Evolutionary conservation across 2,329 filamentous ascomycete genomes (phyloP).

Genomic region (Xylariales sp.): DNA sequence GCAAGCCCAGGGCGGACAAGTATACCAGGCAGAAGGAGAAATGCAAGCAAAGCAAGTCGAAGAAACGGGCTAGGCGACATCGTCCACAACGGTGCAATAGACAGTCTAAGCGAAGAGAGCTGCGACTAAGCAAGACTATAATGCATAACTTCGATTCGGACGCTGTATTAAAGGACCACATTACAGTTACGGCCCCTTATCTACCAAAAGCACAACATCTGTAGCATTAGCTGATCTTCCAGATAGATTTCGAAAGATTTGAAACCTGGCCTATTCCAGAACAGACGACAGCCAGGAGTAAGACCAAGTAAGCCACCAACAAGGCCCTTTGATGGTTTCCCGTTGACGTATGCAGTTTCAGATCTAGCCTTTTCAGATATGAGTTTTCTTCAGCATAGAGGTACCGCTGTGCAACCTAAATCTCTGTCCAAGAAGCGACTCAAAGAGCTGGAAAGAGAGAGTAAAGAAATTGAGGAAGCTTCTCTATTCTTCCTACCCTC

Average conservation of each 20-base stretch:
- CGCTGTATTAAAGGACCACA: slow-evolving; percentile 44
- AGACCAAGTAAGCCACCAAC: slow-evolving; percentile 28
- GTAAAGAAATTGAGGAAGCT: slow-evolving; percentile 28
- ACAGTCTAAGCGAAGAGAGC: slow-evolving; percentile 21
- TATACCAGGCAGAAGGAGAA: slow-evolving; percentile 36
- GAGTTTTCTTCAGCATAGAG: slow-evolving; percentile 33
- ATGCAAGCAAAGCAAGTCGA: slow-evolving; percentile 19
- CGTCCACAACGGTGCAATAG: too few species aligned
- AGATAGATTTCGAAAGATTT: slow-evolving; percentile 24
- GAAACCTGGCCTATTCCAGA: slow-evolving; percentile 39
- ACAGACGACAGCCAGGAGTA: slow-evolving; percentile 30
- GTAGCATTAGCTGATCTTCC: neutral
- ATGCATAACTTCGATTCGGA: slow-evolving; percentile 53
- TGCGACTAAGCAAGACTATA: slow-evolving; percentile 39
- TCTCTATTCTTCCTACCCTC: slow-evolving; percentile 29
- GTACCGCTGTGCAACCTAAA: slow-evolving; percentile 14
- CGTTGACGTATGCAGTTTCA: slow-evolving; percentile 32
- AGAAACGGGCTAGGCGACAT: slow-evolving; percentile 6
- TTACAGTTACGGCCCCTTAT: slow-evolving; percentile 46
- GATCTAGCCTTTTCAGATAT: slow-evolving; percentile 51
- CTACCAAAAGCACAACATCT: neutral
- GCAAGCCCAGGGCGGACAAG: slow-evolving; percentile 51
- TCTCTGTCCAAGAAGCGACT: slow-evolving; percentile 15
- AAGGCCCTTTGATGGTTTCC: neutral
- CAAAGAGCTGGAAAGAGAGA: slow-evolving; percentile 20